A percentile compares a stretch with the other conserved stretches of the same genome.
These are phyloP conservation scores for Coniochaeta sp. DNA, from an alignment of 2,329 filamentous ascomycete genomes.

Conservation along the genomic window DNA sequence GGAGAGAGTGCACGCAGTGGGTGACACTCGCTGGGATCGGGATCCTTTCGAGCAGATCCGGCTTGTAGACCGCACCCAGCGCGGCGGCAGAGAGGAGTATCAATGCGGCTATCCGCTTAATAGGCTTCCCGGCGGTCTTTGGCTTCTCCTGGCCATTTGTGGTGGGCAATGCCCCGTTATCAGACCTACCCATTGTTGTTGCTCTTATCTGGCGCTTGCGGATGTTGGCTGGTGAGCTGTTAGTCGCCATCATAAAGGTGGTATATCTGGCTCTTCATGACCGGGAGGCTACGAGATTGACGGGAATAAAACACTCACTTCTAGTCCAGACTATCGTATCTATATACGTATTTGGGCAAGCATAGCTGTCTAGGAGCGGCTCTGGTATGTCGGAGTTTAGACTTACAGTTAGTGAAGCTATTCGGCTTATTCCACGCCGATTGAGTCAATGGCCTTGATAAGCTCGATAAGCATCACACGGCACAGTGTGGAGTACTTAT, in stretches of 20 bases:
- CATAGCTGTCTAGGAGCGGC: no score
- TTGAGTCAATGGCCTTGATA: background rate
- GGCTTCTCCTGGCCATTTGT: background rate
- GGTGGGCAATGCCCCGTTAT: background rate
- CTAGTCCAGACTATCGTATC: no score
- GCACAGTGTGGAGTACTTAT: no score
- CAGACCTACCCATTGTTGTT: background rate
- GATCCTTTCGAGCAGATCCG: background rate
- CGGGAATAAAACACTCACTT: no score
- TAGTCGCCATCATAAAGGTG: background rate
- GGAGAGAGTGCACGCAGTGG: constrained; percentile 18
- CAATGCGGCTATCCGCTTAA: constrained; percentile 1
- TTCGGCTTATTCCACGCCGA: background rate
- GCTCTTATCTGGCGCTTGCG: background rate
- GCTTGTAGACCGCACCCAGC: constrained; percentile 3
- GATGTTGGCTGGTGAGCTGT: background rate
- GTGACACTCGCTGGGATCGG: background rate
- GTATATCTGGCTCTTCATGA: no score
- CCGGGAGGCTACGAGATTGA: no score
- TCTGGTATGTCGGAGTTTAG: no score
- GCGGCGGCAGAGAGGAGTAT: constrained; percentile 9
- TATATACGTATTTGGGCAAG: no score
- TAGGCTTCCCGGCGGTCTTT: background rate
- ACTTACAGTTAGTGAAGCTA: no score
- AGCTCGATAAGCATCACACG: no score